phyloP scores from a whole-genome alignment of 148 eudicot genomes.

The Vaccinium macrocarpon region DNA sequence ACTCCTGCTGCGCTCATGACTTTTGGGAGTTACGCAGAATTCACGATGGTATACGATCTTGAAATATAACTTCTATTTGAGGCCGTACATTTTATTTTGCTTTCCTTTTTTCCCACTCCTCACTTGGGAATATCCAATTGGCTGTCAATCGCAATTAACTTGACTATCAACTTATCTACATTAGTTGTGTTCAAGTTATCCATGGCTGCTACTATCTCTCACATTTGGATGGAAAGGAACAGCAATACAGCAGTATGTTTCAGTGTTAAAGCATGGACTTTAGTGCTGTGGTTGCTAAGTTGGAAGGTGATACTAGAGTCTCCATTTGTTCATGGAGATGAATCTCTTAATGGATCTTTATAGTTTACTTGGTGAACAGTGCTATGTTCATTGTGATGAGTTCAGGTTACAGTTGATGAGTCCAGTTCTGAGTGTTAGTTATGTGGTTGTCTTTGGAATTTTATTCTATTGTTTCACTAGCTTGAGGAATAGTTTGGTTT shows the following conservation, averaged over 20 bases:
- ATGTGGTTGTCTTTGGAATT: background rate
- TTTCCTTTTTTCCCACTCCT: background rate
- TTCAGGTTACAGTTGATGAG: background rate
- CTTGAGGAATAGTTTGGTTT: background rate
- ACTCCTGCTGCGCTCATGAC: constrained; percentile 92
- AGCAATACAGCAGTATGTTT: background rate
- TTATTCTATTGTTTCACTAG: background rate
- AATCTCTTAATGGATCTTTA: background rate
- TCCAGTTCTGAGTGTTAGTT: background rate
- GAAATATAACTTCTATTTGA: background rate
- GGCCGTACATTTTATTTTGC: no score
- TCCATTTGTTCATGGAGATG: background rate
- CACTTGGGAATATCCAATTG: background rate
- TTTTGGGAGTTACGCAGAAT: constrained; percentile 91
- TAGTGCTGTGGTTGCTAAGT: background rate
- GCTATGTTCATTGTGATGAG: background rate
- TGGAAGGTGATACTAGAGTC: background rate
- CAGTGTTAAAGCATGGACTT: background rate
- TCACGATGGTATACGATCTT: constrained; percentile 52
- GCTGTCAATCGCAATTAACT: background rate
- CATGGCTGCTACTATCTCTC: background rate
- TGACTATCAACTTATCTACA: background rate
- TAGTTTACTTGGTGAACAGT: background rate
- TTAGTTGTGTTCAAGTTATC: background rate
- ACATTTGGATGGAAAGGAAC: background rate